These are phyloP conservation scores for Candolleomyces eurysporus DNA, from an alignment of 768 basidiomycete genomes.

Conservation along the genomic window DNA sequence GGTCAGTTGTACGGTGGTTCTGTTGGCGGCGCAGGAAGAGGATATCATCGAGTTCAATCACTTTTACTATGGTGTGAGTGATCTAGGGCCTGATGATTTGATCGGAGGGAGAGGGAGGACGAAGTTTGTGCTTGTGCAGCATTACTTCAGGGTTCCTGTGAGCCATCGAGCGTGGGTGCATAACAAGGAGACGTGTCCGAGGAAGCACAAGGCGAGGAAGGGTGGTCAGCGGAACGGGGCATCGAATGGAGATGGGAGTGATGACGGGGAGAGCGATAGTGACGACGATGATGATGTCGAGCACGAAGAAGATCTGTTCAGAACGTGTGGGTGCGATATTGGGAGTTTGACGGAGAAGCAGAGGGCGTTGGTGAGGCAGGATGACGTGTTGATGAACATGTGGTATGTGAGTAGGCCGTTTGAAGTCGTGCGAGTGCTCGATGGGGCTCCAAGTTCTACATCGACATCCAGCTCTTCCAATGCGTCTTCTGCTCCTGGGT, in stretches of 20 bases:
- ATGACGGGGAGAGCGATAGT: too few relatives aligned
- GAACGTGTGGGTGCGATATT: neutral
- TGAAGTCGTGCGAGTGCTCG: conserved; percentile 60
- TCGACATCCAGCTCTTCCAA: too few relatives aligned
- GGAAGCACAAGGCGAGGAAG: conserved; percentile 1
- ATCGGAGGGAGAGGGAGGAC: conserved; percentile 10
- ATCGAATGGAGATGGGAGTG: too few relatives aligned
- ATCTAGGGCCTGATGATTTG: too few relatives aligned
- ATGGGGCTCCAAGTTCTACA: neutral
- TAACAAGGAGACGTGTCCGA: too few relatives aligned
- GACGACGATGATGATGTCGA: neutral
- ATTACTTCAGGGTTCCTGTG: conserved; percentile 73
- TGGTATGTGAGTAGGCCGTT: conserved; percentile 74
- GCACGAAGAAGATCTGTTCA: neutral
- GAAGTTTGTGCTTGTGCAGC: conserved; percentile 67
- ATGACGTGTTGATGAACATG: conserved; percentile 60
- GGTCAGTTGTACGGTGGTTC: conserved; percentile 70
- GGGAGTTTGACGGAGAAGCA: conserved; percentile 1
- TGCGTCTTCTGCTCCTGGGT: neutral
- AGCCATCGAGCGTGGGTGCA: conserved; percentile 28
- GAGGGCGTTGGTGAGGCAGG: conserved; percentile 14
- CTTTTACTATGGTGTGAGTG: too few relatives aligned
- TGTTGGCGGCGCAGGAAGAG: conserved; percentile 47
- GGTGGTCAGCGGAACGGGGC: too few relatives aligned
- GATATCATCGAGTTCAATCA: too few relatives aligned